A percentile compares a stretch with the other conserved stretches of the same genome.
Evolutionary conservation across 345 rosid genomes (phyloP).

Genomic region (Citrus hindsii): DNA sequence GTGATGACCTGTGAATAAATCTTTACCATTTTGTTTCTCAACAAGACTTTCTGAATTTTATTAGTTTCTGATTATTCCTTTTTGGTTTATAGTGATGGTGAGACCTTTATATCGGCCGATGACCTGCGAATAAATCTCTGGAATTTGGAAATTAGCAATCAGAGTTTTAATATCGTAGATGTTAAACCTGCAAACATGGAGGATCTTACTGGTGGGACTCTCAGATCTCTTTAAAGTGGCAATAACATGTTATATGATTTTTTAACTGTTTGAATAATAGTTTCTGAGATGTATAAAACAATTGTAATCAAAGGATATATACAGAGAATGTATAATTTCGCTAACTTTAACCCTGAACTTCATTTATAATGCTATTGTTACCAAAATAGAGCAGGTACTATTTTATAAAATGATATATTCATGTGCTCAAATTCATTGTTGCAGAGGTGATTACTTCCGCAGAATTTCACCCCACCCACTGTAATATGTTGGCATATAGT

Average conservation of each 20-base stretch:
- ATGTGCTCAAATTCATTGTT: constrained; percentile 3
- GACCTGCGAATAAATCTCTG: constrained; percentile 63
- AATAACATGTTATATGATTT: not conserved
- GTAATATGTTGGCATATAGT: constrained; percentile 93
- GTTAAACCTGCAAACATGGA: constrained; percentile 65
- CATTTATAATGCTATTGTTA: not conserved
- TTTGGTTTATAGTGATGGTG: constrained; percentile 46
- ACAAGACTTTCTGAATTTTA: not conserved
- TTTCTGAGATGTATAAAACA: not conserved
- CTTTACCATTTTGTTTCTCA: not conserved
- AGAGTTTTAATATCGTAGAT: constrained; percentile 59
- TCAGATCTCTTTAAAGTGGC: not conserved
- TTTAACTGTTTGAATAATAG: not conserved
- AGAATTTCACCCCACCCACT: constrained; percentile 94
- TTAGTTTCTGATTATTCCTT: not conserved
- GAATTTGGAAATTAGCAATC: constrained; percentile 67
- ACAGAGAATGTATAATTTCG: too few species aligned
- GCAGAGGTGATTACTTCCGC: constrained; percentile 99
- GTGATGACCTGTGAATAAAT: constrained; percentile 29
- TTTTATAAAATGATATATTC: not conserved
- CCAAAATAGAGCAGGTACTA: constrained; percentile 6
- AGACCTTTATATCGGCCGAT: constrained; percentile 65
- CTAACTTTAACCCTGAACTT: not conserved
- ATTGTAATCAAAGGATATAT: not conserved
- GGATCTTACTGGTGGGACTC: constrained; percentile 50